phyloP scores from a whole-genome alignment of 768 basidiomycete genomes.

The Dentipellis fragilis region DNA sequence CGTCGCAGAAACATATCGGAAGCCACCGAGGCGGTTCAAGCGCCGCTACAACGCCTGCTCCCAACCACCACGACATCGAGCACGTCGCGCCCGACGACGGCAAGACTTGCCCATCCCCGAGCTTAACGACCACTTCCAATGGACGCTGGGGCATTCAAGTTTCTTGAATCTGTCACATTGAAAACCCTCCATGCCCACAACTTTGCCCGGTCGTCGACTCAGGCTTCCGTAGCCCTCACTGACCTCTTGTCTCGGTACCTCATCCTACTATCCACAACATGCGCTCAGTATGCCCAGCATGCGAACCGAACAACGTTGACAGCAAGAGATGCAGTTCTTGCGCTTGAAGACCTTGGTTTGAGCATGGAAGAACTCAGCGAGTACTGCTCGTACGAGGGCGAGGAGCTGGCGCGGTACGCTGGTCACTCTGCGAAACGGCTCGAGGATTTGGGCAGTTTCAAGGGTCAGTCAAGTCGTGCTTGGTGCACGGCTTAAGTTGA shows the following conservation, averaged over 20 bases:
- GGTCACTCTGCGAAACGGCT: constrained; percentile 51
- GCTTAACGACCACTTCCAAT: constrained; percentile 19
- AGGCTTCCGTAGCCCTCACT: constrained; percentile 60
- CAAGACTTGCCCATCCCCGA: not conserved
- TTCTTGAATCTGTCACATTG: constrained; percentile 58
- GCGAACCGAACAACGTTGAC: constrained; percentile 55
- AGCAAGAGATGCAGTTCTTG: constrained; percentile 49
- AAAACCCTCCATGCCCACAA: constrained; percentile 68
- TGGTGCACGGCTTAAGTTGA: constrained; percentile 16
- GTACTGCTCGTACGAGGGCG: constrained; percentile 56
- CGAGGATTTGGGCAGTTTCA: constrained; percentile 67
- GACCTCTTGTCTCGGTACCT: constrained; percentile 73
- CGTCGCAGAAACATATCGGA: not conserved
- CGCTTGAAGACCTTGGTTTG: constrained; percentile 69
- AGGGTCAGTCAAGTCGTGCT: constrained; percentile 38
- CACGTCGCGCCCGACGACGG: constrained; percentile 12
- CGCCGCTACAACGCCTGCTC: constrained; percentile 14
- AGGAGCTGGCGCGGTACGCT: constrained; percentile 60
- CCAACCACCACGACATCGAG: constrained; percentile 15
- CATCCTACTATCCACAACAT: constrained; percentile 50
- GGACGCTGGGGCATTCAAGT: constrained; percentile 45
- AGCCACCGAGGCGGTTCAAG: constrained; percentile 3
- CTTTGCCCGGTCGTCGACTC: constrained; percentile 68
- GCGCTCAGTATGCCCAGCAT: constrained; percentile 66
- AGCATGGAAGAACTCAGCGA: constrained; percentile 59